Evolutionary conservation across 495 filamentous ascomycete species (phyloP), one percentile per base, ranked within the genome.

Genomic region (Penicillium macrosclerotiorum): DNA sequence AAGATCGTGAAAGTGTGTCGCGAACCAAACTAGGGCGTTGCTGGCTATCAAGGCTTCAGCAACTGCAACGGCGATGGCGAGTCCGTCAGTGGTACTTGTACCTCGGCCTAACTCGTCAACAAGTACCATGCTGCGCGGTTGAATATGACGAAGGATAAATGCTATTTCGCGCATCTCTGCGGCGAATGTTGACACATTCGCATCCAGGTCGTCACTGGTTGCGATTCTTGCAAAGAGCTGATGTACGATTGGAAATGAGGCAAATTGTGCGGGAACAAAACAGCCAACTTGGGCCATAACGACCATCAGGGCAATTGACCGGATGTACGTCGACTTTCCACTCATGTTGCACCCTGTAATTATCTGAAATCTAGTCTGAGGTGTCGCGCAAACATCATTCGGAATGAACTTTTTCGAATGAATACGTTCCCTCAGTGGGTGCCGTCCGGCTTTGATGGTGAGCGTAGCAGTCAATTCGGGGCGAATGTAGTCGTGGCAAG

Each of bases 331-430:
- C 48, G 89, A 89, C 60, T 96, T 96, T n/a, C 93, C 93, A 55
- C 89, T 94, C 94, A 96, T 97, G 64, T 98, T 98, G 65, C 89
- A 93, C 30, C 93, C 93, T 5, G 93, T 96, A 58, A 98, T 85
- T 48, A 97, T 88, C 48, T 95, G 89, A 63, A 96, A 91, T 6
- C 92, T 81, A 24, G 76, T 78, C 45, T 88, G 81, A 20, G 83
- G 69, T 14, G 81, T 84, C 25, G 89, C 89, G 55, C 89, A 96
- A 32, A 87, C 88, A 43, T 96, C 89, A 52, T 97, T 98, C 0
- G 93, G 86, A 24, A 96, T 72, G 62, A 85, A 97, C 35, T 77
- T 81, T 32, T 63, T 75, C 9, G 52, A 64, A 40, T 78, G 74
- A 33, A 91, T 83, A 49, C 82, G 85, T 60, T 95, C 92, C 7